phyloP scores from a whole-genome alignment of 306 rosid species.

The Sicyos edulis region DNA sequence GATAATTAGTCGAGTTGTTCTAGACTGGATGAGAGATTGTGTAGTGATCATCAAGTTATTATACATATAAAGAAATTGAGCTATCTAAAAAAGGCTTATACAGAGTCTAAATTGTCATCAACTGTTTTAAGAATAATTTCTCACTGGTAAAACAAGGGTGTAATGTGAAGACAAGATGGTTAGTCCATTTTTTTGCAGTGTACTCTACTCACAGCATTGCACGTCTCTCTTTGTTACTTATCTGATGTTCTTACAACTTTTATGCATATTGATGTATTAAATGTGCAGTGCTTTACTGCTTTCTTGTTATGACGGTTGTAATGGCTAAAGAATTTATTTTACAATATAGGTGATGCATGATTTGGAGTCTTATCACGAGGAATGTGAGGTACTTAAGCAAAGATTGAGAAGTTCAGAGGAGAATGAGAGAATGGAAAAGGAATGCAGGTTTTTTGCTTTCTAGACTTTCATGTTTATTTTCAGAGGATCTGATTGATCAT shows the following conservation, averaged over 20 bases:
- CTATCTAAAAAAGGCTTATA: neutral
- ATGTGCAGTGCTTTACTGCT: neutral
- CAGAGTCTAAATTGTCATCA: neutral
- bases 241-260: neutral
- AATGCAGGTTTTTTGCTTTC: constrained; percentile 38
- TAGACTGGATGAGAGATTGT: neutral
- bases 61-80: neutral
- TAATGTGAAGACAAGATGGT: neutral
- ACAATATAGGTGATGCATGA: constrained; percentile 51
- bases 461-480: neutral
- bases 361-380: constrained; percentile 52
- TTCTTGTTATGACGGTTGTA: constrained; percentile 21
- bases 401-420: constrained; percentile 32
- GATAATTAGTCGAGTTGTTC: constrained; percentile 1
- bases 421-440: constrained; percentile 32
- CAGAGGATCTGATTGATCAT: neutral
- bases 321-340: constrained; percentile 16
- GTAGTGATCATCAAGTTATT: constrained; percentile 9
- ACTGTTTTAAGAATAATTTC: neutral
- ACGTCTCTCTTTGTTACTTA: neutral
- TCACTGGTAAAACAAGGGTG: neutral
- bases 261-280: neutral
- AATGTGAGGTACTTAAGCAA: constrained; percentile 43
- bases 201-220: neutral
- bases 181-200: constrained; percentile 1